A percentile compares a stretch with the other conserved stretches of the same genome.
These are phyloP conservation scores for Dianthus caryophyllus DNA, from an alignment of 148 eudicot species.

Conservation along the genomic window DNA sequence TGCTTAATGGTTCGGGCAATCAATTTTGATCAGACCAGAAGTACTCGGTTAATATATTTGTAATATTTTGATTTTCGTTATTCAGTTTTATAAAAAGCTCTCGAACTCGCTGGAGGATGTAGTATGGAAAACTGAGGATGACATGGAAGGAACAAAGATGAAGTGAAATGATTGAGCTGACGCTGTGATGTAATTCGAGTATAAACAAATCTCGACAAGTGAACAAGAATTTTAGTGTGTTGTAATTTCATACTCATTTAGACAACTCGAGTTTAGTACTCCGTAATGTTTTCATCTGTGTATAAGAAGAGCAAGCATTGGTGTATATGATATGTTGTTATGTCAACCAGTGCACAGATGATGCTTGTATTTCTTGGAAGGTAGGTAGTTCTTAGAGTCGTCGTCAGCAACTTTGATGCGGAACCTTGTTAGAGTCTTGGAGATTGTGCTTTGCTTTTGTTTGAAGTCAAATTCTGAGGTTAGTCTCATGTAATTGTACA, in stretches of 20 bases:
- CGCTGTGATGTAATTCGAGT: not conserved
- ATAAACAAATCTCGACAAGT: slow-evolving; percentile 1
- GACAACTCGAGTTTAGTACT: slow-evolving; percentile 2
- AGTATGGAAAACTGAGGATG: slow-evolving; percentile 96
- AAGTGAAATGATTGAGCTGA: slow-evolving; percentile 10
- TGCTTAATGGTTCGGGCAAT: not conserved
- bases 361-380: not conserved
- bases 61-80: not conserved
- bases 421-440: not conserved
- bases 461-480: no score
- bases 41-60: not conserved
- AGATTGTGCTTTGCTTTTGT: no score
- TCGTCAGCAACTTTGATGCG: not conserved
- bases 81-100: slow-evolving; percentile 78
- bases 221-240: not conserved
- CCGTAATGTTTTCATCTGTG: slow-evolving; percentile 6
- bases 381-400: not conserved
- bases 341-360: not conserved
- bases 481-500: no score
- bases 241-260: not conserved
- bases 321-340: not conserved
- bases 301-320: not conserved
- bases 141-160: slow-evolving; percentile 46
- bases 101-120: slow-evolving; percentile 75
- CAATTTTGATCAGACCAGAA: not conserved